Evolutionary conservation across 495 filamentous ascomycete species (phyloP).

Genomic region (Talaromyces adpressus): DNA sequence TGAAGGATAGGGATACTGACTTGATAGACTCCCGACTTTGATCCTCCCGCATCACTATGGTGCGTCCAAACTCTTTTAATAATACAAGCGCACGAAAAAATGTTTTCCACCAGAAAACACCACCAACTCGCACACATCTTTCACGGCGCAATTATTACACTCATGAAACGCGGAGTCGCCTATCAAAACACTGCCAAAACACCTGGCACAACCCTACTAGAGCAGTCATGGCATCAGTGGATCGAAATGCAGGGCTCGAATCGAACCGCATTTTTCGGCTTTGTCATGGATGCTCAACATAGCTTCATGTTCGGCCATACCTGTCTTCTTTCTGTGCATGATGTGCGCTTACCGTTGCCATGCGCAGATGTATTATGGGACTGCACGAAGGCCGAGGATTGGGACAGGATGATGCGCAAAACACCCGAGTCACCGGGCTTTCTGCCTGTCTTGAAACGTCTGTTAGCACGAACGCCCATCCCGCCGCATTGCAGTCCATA

Average conservation of each 20-base stretch:
- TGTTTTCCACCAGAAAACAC: conserved; percentile 14
- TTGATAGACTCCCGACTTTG: conserved; percentile 7
- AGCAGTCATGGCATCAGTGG: conserved; percentile 14
- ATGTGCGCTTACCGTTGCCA: conserved; percentile 13
- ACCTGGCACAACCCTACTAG: not conserved
- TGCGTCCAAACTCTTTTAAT: conserved; percentile 14
- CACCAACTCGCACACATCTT: conserved; percentile 16
- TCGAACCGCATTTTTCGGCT: conserved; percentile 16
- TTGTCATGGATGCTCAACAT: conserved; percentile 18
- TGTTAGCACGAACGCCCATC: conserved; percentile 7
- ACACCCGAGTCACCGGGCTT: conserved; percentile 8
- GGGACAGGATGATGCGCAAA: conserved; percentile 10
- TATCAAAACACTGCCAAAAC: not conserved
- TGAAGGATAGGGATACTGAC: not conserved
- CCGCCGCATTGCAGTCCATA: conserved; percentile 8
- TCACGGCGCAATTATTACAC: conserved; percentile 15
- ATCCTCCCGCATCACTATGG: conserved; percentile 11
- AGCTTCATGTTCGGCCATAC: conserved; percentile 16
- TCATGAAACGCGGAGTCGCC: conserved; percentile 9
- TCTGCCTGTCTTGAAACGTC: conserved; percentile 6
- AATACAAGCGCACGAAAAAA: conserved; percentile 14
- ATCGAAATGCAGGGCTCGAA: conserved; percentile 12
- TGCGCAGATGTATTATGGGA: conserved; percentile 15
- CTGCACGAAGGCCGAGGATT: conserved; percentile 7
- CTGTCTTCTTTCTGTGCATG: conserved; percentile 13